Base-by-base conservation (phyloP, 805 yeast genomes). In the Scheffersomyces stipitis region DNA sequence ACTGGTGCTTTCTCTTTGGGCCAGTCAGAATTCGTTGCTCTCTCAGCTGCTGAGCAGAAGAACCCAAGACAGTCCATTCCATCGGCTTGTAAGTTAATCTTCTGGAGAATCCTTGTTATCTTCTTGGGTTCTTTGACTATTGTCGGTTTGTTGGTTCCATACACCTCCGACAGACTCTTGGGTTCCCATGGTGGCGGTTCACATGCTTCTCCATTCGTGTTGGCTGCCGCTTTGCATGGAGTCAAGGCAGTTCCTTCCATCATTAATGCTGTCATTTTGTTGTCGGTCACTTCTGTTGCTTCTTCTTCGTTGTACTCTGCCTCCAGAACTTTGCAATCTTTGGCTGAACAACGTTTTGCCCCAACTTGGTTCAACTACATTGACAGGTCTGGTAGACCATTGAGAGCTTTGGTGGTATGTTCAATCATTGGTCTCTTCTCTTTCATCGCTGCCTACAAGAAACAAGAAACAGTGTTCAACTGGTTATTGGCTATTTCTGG, bases 401-500 rank as follows among this genome's bases (percentile, higher is more conserved):
- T 64, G 40, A 58, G 68, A 42, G 64, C 69, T 3, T 59, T 69
- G 39, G 35, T 54, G 18, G 49, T 57, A 18, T 56, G 64, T 35
- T 54, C 71, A 15, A 50, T 66, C 22, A 44, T 55, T 26, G 71
- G 72, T 8, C 50, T 61, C 31, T 61, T 68, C 41, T 54, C 67
- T 12, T 68, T 64, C 44, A 68, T 68, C 40, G 69, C 73, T 5
- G 71, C 71, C 6, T 68, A 60, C 41, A 50, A 62, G 17, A 55
- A 66, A 37, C 60, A 67, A 46, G 67, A 57, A 14, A 49, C 61
- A 12, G 73, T 68, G 4, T 68, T 68, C 48, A 54, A 52, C 32
- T 68, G 72, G 71, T 58, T 68, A 41, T 62, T 68, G 43, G 60
- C 71, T 14, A 64, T 68, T 28, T 62, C 69, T 20, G 74, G 71